phyloP scores from a whole-genome alignment of 164 flowering plant species.

The Nymphaea colorata region DNA sequence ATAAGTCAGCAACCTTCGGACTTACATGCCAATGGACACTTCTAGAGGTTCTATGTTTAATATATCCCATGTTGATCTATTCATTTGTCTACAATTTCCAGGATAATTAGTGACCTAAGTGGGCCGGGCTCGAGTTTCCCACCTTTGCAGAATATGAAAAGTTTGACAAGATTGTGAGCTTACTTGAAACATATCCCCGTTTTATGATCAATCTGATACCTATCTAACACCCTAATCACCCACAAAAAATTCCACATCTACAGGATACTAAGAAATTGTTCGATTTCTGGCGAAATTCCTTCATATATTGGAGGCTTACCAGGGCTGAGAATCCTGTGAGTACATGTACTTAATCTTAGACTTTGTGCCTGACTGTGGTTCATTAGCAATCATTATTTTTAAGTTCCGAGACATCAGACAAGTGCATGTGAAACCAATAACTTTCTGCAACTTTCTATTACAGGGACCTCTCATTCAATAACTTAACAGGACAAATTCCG shows the following conservation, averaged over 20 bases:
- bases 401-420: too few species aligned
- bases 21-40: too few species aligned
- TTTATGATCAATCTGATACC: neutral
- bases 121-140: slow-evolving; percentile 41
- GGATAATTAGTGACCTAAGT: slow-evolving; percentile 63
- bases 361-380: too few species aligned
- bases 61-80: too few species aligned
- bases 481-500: too few species aligned
- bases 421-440: too few species aligned
- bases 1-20: too few species aligned
- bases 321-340: slow-evolving; percentile 33
- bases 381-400: too few species aligned
- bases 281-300: slow-evolving; percentile 41
- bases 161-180: slow-evolving; percentile 39
- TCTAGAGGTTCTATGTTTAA: too few species aligned
- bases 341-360: neutral
- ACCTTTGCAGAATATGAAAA: slow-evolving; percentile 24
- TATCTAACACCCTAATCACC: neutral
- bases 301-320: slow-evolving; percentile 23
- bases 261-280: slow-evolving; percentile 63
- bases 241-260: neutral
- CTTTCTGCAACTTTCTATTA: too few species aligned
- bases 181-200: neutral
- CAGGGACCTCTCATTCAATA: too few species aligned
- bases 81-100: slow-evolving; percentile 9